Conservation (phyloP, 2,329 filamentous ascomycete genomes). For the Aureobasidium musti region DNA sequence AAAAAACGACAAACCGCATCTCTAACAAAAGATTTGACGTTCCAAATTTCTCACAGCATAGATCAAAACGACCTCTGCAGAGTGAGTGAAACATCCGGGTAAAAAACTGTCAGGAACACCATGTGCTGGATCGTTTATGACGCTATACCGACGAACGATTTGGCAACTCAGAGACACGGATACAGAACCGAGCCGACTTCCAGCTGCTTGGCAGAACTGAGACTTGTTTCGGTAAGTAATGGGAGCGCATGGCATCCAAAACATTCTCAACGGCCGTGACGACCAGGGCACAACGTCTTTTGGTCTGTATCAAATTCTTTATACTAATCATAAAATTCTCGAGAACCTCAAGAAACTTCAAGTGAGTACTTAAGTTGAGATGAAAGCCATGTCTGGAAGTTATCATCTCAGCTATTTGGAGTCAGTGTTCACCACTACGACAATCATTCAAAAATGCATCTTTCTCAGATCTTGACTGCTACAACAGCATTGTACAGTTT, state of each 20-base stretch:
- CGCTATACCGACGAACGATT: no score
- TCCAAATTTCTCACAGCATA: no score
- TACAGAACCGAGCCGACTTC: background rate
- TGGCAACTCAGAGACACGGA: background rate
- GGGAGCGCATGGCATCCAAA: background rate
- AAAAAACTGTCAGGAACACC: no score
- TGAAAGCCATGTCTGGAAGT: background rate
- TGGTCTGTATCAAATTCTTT: background rate
- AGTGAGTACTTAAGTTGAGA: background rate
- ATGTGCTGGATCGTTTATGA: no score
- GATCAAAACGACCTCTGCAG: no score
- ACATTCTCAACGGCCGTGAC: constrained; percentile 20
- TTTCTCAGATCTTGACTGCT: background rate
- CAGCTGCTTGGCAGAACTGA: background rate
- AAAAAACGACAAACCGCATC: no score
- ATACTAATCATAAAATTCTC: no score
- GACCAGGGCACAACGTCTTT: constrained; percentile 14
- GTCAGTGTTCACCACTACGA: background rate
- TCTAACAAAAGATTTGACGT: no score
- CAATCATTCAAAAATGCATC: background rate
- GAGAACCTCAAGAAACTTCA: no score
- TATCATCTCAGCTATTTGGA: background rate
- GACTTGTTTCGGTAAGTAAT: background rate
- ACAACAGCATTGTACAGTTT: background rate
- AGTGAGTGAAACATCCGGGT: no score